phyloP scores from a whole-genome alignment of 73 alveolate genomes.

The Loxodes magnus region DNA sequence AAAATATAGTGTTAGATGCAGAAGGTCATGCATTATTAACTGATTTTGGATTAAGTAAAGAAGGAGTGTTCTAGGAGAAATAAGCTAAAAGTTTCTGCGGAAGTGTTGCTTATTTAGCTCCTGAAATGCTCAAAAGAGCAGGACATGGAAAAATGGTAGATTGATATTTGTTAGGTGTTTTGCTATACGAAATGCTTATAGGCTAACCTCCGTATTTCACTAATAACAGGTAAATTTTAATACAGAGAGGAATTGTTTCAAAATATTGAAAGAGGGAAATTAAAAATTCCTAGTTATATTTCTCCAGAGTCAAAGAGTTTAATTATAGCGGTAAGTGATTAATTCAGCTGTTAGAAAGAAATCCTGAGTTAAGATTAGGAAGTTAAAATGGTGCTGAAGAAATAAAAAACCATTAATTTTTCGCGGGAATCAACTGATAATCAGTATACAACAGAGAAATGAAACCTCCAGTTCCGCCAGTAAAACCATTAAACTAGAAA shows the following conservation, averaged over 20 bases:
- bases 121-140: constrained; percentile 65
- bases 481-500: background rate
- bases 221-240: too few relatives aligned
- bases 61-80: constrained; percentile 66
- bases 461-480: background rate
- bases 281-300: constrained; percentile 66
- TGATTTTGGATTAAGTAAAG: constrained; percentile 88
- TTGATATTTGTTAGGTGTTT: constrained; percentile 85
- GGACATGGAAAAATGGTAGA: constrained; percentile 92
- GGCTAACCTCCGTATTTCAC: constrained; percentile 81
- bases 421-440: constrained; percentile 63
- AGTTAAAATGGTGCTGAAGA: constrained; percentile 60
- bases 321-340: constrained; percentile 36
- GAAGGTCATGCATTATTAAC: constrained; percentile 95
- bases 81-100: constrained; percentile 40
- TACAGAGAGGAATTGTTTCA: constrained; percentile 77
- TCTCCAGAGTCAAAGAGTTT: constrained; percentile 65
- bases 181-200: constrained; percentile 80
- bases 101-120: constrained; percentile 82
- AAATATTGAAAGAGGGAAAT: constrained; percentile 75
- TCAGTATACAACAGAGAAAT: constrained; percentile 5
- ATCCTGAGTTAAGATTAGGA: constrained; percentile 68
- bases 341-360: constrained; percentile 45
- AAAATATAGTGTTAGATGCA: constrained; percentile 84
- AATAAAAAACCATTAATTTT: constrained; percentile 63